Evolutionary conservation across 2,329 filamentous ascomycete species (phyloP), one percentile per base, ranked within the genome.

Genomic region (Aspergillus pseudoviridinutans): DNA sequence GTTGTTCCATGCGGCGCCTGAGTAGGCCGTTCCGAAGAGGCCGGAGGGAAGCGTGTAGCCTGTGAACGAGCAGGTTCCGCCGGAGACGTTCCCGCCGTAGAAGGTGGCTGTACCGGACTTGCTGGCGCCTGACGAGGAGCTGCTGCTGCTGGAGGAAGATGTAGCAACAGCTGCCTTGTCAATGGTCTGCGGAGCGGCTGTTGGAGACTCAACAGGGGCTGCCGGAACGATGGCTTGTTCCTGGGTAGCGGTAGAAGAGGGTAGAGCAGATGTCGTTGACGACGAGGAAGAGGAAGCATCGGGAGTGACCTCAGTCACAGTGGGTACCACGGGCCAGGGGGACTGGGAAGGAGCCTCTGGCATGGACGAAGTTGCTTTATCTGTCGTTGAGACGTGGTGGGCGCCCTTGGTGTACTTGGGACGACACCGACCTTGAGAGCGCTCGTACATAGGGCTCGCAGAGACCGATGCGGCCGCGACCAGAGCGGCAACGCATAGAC

Each of bases 1-100:
- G 53, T 69, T 53, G 29, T 67, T 59, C 87, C 87, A 89, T 63
- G 80, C 81, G 3, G 78, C 74, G 42, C 56, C 80, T 0, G 85
- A 84, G 51, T 86, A 79, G 1, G 87, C 87, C 9, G 85, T 86
- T 55, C 87, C 87, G 64, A 66, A 73, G 56, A 88, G 71, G 12
- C 77, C 76, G 10, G 80, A 76, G 6, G 86, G 85, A 27, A 89
- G 75, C 2, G 80, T 85, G 74, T 87, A 88, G 52, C 79, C 82
- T 7, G 78, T 76, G 77, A 89, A 88, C 12, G 82, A 84, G 73
- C 87, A 90, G 58, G 79, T 80, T 60, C 87, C 87, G 42, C 85
- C 85, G 4, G 73, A 70, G 2, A 85, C 68, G 67, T 84, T 82
- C 29, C 83, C 82, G 32, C 80, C 79, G 65, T 85, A 84, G 62